Conservation (phyloP, 2,329 filamentous ascomycete genomes). For the Colletotrichum camelliae region DNA sequence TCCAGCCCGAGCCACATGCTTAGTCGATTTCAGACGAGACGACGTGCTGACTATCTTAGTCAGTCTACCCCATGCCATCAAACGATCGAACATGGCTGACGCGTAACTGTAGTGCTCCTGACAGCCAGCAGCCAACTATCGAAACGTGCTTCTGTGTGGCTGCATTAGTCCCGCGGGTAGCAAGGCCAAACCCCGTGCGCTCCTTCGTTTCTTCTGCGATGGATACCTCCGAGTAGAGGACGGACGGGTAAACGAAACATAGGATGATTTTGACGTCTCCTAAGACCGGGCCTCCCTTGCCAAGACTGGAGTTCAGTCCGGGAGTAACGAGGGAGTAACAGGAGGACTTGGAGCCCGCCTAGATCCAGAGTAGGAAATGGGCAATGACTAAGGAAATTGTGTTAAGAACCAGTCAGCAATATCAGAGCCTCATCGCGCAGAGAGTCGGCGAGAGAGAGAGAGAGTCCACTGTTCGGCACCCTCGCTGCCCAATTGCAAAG, state of each 20-base stretch:
- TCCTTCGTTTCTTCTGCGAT: not conserved
- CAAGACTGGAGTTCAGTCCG: not conserved
- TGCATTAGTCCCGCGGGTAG: conserved; percentile 4
- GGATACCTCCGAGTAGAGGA: not conserved
- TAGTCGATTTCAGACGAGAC: not conserved
- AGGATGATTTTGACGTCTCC: not conserved
- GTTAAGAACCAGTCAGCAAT: not conserved
- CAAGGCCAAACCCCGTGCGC: not conserved
- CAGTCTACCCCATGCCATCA: not conserved
- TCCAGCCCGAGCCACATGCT: not conserved
- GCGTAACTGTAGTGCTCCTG: not conserved
- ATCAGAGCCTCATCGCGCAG: not conserved
- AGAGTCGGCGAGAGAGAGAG: not conserved
- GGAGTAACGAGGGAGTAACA: not conserved
- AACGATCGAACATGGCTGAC: not conserved
- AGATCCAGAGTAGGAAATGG: not conserved
- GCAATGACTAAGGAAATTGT: not conserved
- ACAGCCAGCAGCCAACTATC: conserved; percentile 5
- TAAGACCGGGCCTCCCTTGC: not conserved
- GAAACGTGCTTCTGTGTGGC: conserved; percentile 2
- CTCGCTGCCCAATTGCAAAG: not conserved
- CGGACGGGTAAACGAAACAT: not conserved
- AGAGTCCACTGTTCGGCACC: not conserved
- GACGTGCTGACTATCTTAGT: not conserved
- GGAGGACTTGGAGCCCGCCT: not conserved